Base-by-base conservation (phyloP, 495 filamentous ascomycete species). In the Podospora conica region DNA sequence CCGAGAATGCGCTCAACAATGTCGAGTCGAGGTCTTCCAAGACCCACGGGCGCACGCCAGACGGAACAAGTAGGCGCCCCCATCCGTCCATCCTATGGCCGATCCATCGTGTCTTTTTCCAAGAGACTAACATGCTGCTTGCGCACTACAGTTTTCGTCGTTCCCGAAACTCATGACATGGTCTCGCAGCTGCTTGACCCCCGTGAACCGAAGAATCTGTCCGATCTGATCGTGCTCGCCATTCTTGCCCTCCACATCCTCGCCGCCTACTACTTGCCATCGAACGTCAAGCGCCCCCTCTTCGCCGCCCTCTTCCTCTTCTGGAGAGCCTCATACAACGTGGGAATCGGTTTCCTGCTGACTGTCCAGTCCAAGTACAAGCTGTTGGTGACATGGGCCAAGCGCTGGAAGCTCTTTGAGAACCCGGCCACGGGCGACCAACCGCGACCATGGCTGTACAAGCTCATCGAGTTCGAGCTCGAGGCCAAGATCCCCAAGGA, bases 81-180 rank as follows among this genome's bases (percentile, higher is more conserved):
- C 3, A 11, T 21, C 20, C 29, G 40, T 6, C 8, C 54, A 5
- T 55, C 22, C 61, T 9, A 58, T 28, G 61, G 58, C 15, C 24
- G 27, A 22, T 31, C 9, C 24, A 6, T n/a, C 40, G 15, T n/a
- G 23, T 27, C 23, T 23, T 24, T 3, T 6, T 11, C 18, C 22
- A 6, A 57, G 25, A 27, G 21, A 18, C 55, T 57, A 27, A 57
- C 23, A 58, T 54, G 15, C 5, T 1, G 11, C 12, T 27, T 60
- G 25, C 18, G 31, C 18, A 24, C 40, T 70, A 60, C 69, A 98
- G 95, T 95, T 61, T 98, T 98, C 77, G 90, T 91, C 33, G 95
- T 98, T 22, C 96, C 95, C 56, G 89, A 92, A 68, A 98, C 95
- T 55, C 92, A 97, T 82, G 95, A 98, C 78, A 98, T 98, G 94